Conservation (phyloP, 2,329 filamentous ascomycete genomes). For the Aspergillus versicolor region DNA sequence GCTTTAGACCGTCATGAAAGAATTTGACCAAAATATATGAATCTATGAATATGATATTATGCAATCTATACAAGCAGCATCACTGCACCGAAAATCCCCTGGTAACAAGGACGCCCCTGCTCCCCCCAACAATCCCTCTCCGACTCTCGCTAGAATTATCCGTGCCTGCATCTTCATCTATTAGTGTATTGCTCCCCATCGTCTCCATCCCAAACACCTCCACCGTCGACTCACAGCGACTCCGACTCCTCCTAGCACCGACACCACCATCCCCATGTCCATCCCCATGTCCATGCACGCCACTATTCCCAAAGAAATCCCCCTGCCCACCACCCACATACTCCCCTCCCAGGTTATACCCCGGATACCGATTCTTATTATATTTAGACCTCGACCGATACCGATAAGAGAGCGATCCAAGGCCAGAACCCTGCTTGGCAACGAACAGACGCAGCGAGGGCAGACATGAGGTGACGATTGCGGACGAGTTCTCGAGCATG, state of each 20-base stretch:
- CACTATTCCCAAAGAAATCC: background rate
- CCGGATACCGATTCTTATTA: background rate
- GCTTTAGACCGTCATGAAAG: background rate
- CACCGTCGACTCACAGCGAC: too few relatives aligned
- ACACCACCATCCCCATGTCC: too few relatives aligned
- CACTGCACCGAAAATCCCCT: background rate
- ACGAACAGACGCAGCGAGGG: background rate
- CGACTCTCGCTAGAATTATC: background rate
- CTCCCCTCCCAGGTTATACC: background rate
- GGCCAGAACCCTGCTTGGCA: background rate
- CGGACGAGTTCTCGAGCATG: slow-evolving; percentile 3
- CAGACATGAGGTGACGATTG: background rate
- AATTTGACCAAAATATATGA: too few relatives aligned
- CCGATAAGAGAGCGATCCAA: background rate
- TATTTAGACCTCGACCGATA: background rate
- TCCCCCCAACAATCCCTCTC: background rate
- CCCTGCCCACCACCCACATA: background rate
- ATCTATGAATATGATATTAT: too few relatives aligned
- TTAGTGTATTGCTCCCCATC: background rate
- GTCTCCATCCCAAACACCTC: background rate
- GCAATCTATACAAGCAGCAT: too few relatives aligned
- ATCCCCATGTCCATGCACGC: background rate
- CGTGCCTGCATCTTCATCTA: background rate
- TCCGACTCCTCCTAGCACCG: too few relatives aligned
- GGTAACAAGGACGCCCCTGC: background rate